These are phyloP conservation scores for Pinus tabuliformis DNA, from an alignment of 75 land plant species.

Conservation along the genomic window DNA sequence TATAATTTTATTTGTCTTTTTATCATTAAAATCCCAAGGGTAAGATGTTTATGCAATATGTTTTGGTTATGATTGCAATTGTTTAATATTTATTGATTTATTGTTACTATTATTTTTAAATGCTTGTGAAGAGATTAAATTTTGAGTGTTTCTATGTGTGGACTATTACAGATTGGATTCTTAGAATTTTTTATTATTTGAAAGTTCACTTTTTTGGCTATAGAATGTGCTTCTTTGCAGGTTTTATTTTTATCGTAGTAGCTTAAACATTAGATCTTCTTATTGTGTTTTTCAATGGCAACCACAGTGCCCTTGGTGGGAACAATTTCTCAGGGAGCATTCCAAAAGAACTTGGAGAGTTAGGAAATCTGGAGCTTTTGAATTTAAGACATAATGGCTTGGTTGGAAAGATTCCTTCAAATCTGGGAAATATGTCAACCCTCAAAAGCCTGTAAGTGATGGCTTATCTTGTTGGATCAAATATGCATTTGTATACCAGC, in stretches of 20 bases:
- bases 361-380: conserved; percentile 46
- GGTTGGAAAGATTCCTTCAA: conserved; percentile 63
- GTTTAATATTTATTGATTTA: neutral
- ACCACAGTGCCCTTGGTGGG: conserved; percentile 29
- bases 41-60: neutral
- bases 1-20: neutral
- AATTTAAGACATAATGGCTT: conserved; percentile 70
- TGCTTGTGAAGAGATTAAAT: neutral
- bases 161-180: neutral
- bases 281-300: neutral
- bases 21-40: neutral
- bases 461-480: neutral
- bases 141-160: neutral
- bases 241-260: neutral
- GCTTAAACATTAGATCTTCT: neutral
- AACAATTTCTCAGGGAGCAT: conserved; percentile 62
- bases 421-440: conserved; percentile 47
- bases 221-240: neutral
- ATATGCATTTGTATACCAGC: neutral
- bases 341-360: conserved; percentile 59
- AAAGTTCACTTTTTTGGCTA: no score
- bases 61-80: neutral
- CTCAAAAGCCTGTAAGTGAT: conserved; percentile 55
- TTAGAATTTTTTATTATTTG: neutral
- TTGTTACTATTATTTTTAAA: no score